Evolutionary conservation across 2,329 filamentous ascomycete genomes (phyloP), one percentile per base, ranked within the genome.

Genomic region (Xylogone sp.): DNA sequence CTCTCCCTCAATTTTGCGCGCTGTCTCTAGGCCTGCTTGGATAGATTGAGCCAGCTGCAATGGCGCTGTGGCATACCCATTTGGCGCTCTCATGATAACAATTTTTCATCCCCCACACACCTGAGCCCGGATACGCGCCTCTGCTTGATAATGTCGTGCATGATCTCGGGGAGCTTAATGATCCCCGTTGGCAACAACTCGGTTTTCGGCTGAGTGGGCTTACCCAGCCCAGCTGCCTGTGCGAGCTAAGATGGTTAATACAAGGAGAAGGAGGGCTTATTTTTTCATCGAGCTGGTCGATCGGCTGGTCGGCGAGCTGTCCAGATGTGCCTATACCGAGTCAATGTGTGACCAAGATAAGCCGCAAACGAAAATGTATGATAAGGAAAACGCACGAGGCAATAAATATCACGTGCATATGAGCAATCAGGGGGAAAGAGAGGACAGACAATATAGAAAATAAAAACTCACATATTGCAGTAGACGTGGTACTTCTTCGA

Each of bases 401-500:
- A n/a, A n/a, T n/a, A n/a, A n/a, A 45, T 29, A 29, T 22, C 20
- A 18, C 31, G 18, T 22, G 21, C 29, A 13, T 34, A 29, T n/a
- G n/a, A n/a, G n/a, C n/a, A 42, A 5, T 21, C 27, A 51, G 12
- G 19, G 10, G 20, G 21, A 48, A 22, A 19, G n/a, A 16, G 22
- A 52, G 27, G 29, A 29, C 39, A 42, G 12, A 51, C n/a, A 16
- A 16, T 21, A 22, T 42, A 49, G 6, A 22, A 18, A 21, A 19
- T 27, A 20, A n/a, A 52, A 56, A 82, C 87, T 80, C 75, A 92
- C 88, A 92, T 74, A 57, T 81, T 84, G 68, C 89, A 90, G 71
- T 89, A 95, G 42, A 81, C 82, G 68, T 84, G 84, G 59, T 84
- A 79, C 48, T 79, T 81, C 60, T 84, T 81, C 61, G 81, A 81